These are phyloP conservation scores for Carallia brachiata DNA, from an alignment of 345 rosid species.

Conservation along the genomic window DNA sequence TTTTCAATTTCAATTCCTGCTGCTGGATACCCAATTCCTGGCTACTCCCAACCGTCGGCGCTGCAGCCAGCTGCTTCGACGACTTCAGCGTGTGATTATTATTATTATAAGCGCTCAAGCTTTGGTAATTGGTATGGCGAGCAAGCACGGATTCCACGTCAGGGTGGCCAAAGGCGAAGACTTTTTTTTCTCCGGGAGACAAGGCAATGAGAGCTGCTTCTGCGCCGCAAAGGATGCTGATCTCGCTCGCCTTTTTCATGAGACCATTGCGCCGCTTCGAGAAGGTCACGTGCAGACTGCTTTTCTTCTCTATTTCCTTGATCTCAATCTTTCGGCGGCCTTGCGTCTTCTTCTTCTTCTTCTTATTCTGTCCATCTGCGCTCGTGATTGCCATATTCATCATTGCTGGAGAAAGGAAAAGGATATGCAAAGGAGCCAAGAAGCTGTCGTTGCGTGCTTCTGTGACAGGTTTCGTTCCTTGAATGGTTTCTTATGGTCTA, in stretches of 20 bases:
- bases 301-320: conserved; percentile 14
- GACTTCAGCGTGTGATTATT: not conserved
- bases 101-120: not conserved
- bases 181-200: conserved; percentile 9
- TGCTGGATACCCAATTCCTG: not conserved
- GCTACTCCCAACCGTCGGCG: not conserved
- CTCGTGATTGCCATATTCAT: too few species aligned
- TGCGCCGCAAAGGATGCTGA: conserved; percentile 20
- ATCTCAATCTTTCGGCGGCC: conserved; percentile 26
- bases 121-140: not conserved
- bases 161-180: conserved; percentile 13
- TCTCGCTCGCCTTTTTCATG: conserved; percentile 24
- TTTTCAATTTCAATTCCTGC: not conserved
- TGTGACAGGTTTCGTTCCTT: too few species aligned
- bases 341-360: not conserved
- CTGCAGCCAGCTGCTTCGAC: not conserved
- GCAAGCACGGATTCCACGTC: conserved; percentile 11
- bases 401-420: too few species aligned
- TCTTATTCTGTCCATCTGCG: too few species aligned
- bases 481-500: too few species aligned
- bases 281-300: conserved; percentile 17
- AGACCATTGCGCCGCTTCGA: conserved; percentile 19
- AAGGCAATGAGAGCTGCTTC: conserved; percentile 17
- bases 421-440: too few species aligned
- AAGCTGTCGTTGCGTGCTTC: too few species aligned